Percentiles rank a stretch among this genome's conserved stretches.
phyloP scores from a whole-genome alignment of 768 basidiomycete species.

The Amanita exitialis region DNA sequence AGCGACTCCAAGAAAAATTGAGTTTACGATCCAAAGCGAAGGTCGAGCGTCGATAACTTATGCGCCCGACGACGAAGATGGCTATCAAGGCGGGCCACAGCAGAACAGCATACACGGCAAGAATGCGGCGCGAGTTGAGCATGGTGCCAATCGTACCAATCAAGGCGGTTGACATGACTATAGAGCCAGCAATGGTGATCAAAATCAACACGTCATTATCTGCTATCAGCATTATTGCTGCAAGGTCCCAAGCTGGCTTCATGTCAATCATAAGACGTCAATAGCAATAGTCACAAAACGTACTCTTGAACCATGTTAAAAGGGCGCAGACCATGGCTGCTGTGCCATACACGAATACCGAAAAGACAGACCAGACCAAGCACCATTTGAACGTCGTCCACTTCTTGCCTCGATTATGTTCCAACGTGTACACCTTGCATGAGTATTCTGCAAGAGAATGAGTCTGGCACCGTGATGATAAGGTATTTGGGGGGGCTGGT shows the following conservation, averaged over 20 bases:
- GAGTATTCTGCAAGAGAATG: constrained; percentile 25
- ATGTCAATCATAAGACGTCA: neutral
- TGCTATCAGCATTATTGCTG: constrained; percentile 54
- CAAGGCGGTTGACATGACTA: constrained; percentile 47
- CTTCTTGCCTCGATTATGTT: constrained; percentile 13
- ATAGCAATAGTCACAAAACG: constrained; percentile 11
- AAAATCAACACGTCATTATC: constrained; percentile 46
- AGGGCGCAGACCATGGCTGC: constrained; percentile 40
- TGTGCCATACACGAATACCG: constrained; percentile 45
- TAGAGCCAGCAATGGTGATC: constrained; percentile 46
- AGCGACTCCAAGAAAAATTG: constrained; percentile 57
- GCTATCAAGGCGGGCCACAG: constrained; percentile 56
- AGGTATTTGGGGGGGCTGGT: constrained; percentile 7
- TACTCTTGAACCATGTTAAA: constrained; percentile 51
- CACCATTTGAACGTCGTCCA: constrained; percentile 63
- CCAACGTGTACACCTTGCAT: constrained; percentile 9
- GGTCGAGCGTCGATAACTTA: constrained; percentile 48
- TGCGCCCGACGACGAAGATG: constrained; percentile 52
- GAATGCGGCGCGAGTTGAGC: constrained; percentile 57
- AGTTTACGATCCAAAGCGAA: constrained; percentile 60
- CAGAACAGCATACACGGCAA: constrained; percentile 57
- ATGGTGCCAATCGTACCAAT: constrained; percentile 51
- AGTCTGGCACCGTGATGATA: neutral
- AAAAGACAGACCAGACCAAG: constrained; percentile 41
- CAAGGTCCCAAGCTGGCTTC: constrained; percentile 41